phyloP scores from a whole-genome alignment of 768 basidiomycete genomes.

The Leccinellum luteum region DNA sequence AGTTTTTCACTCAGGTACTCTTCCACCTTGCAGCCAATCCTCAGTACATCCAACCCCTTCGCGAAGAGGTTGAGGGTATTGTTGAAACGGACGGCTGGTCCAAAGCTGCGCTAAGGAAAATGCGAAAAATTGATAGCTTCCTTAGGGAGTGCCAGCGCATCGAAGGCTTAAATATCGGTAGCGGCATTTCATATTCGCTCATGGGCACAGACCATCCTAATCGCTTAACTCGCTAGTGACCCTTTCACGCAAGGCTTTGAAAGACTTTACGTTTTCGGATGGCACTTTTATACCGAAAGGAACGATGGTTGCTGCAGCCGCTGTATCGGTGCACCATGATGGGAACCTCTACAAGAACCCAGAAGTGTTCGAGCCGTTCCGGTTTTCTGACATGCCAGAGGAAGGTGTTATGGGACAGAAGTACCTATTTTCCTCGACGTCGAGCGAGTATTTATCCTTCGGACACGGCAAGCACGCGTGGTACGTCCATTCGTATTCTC shows the following conservation, averaged over 20 bases:
- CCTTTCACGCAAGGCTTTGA: background rate
- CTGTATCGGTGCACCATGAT: background rate
- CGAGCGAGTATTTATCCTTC: background rate
- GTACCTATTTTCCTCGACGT: background rate
- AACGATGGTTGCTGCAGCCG: background rate
- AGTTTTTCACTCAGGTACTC: background rate
- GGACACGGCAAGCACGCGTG: background rate
- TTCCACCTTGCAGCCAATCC: background rate
- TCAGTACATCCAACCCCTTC: background rate
- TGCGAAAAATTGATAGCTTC: background rate
- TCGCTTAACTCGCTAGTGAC: background rate
- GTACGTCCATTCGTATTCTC: background rate
- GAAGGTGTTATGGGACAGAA: background rate
- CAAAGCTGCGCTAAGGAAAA: background rate
- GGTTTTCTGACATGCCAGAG: background rate
- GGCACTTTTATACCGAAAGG: background rate
- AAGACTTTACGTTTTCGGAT: background rate
- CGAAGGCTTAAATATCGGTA: background rate
- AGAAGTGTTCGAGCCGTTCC: background rate
- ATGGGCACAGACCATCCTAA: background rate
- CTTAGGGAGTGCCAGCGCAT: background rate
- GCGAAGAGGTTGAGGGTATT: background rate
- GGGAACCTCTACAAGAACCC: background rate
- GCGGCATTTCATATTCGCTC: background rate
- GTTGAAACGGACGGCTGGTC: background rate